Evolutionary conservation across 805 yeast genomes (phyloP).

Genomic region (Candida vartiovaarae): DNA sequence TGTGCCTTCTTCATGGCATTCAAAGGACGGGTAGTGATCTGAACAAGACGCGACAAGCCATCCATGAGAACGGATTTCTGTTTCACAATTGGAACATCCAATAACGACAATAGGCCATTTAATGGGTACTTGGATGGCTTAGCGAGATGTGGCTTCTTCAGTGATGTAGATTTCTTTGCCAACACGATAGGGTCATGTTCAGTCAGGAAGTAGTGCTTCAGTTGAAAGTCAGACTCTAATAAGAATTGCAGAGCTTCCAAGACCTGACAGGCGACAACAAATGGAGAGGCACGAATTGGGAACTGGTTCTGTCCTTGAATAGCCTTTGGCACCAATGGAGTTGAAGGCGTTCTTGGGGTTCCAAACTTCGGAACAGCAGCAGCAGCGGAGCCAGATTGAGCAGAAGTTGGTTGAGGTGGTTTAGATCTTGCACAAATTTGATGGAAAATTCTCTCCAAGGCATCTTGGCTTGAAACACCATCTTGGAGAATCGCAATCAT

Average conservation of each 20-base stretch:
- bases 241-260: constrained; percentile 69
- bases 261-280: constrained; percentile 67
- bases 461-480: constrained; percentile 53
- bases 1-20: constrained; percentile 42
- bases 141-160: constrained; percentile 28
- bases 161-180: constrained; percentile 26
- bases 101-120: constrained; percentile 54
- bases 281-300: constrained; percentile 61
- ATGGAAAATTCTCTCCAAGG: constrained; percentile 55
- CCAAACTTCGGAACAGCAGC: constrained; percentile 3
- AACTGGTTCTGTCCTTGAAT: constrained; percentile 37
- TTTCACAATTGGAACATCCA: constrained; percentile 57
- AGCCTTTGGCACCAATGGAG: constrained; percentile 35
- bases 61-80: constrained; percentile 77
- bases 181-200: constrained; percentile 56
- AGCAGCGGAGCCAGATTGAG: neutral
- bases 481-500: constrained; percentile 67
- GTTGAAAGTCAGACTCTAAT: constrained; percentile 57
- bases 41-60: constrained; percentile 63
- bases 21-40: constrained; percentile 70
- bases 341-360: constrained; percentile 17
- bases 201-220: constrained; percentile 67
- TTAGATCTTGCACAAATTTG: constrained; percentile 37
- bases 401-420: constrained; percentile 4
- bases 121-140: constrained; percentile 60